Percentiles rank a stretch among this genome's conserved stretches.
Conservation (phyloP, 176 grass and related monocot species). For the Bonia amplexicaulis region DNA sequence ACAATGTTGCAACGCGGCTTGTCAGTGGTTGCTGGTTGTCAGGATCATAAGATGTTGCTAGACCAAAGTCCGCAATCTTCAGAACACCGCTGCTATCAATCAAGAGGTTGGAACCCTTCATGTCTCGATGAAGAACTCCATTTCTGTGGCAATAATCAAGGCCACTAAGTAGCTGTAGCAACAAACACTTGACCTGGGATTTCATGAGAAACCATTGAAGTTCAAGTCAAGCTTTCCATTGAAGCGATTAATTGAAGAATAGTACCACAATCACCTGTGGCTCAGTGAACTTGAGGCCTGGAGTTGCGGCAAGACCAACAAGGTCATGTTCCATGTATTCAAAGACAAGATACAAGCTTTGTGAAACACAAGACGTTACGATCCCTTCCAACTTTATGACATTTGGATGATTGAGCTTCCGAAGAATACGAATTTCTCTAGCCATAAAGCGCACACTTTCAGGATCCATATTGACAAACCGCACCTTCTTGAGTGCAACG, state of each 20-base stretch:
- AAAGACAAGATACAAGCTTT: slow-evolving; percentile 72
- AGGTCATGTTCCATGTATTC: slow-evolving; percentile 96
- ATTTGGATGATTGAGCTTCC: slow-evolving; percentile 82
- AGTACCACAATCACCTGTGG: slow-evolving; percentile 50
- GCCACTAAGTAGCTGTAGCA: slow-evolving; percentile 74
- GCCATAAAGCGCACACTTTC: slow-evolving; percentile 89
- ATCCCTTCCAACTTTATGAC: slow-evolving; percentile 86
- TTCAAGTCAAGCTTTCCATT: not conserved
- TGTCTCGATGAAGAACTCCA: slow-evolving; percentile 80
- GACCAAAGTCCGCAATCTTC: slow-evolving; percentile 84
- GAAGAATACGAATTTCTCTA: slow-evolving; percentile 72
- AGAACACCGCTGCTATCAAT: slow-evolving; percentile 63
- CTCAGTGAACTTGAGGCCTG: slow-evolving; percentile 73
- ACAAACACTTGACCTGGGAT: slow-evolving; percentile 71
- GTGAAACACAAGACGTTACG: slow-evolving; percentile 52
- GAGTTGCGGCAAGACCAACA: slow-evolving; percentile 61
- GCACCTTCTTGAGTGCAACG: slow-evolving; percentile 80
- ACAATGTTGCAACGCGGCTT: slow-evolving; percentile 84
- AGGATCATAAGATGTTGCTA: slow-evolving; percentile 67
- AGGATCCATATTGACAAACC: slow-evolving; percentile 65
- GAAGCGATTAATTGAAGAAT: slow-evolving; percentile 9
- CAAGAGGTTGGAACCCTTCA: slow-evolving; percentile 81
- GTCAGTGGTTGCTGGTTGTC: slow-evolving; percentile 53
- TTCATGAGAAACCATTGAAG: slow-evolving; percentile 32
- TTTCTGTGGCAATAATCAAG: slow-evolving; percentile 78